Evolutionary conservation across 2,329 filamentous ascomycete genomes (phyloP).

Genomic region (Coniochaeta hoffmannii): DNA sequence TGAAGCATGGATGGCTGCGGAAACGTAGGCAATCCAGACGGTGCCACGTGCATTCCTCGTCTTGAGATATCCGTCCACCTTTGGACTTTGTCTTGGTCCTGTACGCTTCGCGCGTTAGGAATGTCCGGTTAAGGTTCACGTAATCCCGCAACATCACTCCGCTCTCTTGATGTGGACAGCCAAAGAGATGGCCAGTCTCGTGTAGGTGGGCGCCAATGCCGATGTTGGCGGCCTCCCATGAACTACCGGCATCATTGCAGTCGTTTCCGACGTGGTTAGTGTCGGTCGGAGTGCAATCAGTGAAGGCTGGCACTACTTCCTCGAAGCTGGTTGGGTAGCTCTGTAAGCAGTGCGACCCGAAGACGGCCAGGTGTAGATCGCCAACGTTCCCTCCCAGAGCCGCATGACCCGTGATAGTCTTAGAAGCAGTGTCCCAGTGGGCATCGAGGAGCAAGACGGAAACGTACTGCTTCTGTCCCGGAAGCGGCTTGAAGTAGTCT

Average conservation of each 20-base stretch:
- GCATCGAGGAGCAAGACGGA: slow-evolving; percentile 81
- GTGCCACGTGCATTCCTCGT: slow-evolving; percentile 89
- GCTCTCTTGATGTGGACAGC: slow-evolving; percentile 79
- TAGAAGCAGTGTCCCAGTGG: slow-evolving; percentile 70
- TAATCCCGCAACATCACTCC: slow-evolving; percentile 94
- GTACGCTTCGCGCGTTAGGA: slow-evolving; percentile 73
- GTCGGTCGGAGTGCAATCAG: slow-evolving; percentile 85
- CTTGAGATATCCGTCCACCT: slow-evolving; percentile 64
- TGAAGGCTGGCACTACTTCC: slow-evolving; percentile 82
- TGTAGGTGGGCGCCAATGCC: slow-evolving; percentile 91
- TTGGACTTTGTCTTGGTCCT: slow-evolving; percentile 81
- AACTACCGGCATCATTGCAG: slow-evolving; percentile 78
- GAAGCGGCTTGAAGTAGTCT: slow-evolving; percentile 64
- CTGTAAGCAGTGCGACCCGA: slow-evolving; percentile 86
- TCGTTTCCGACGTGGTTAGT: slow-evolving; percentile 75
- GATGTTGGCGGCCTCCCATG: slow-evolving; percentile 92
- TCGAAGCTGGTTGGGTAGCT: slow-evolving; percentile 86
- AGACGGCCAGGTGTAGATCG: slow-evolving; percentile 77
- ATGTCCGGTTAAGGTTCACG: slow-evolving; percentile 74
- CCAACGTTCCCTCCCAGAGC: slow-evolving; percentile 69
- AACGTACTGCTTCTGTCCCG: slow-evolving; percentile 81
- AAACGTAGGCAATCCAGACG: slow-evolving; percentile 83
- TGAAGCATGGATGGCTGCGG: slow-evolving; percentile 84
- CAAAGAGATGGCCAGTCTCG: slow-evolving; percentile 83
- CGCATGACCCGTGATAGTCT: slow-evolving; percentile 71